Base-by-base conservation (phyloP, 192 early-diverging fungal genomes). In the Funneliformis mosseae region DNA sequence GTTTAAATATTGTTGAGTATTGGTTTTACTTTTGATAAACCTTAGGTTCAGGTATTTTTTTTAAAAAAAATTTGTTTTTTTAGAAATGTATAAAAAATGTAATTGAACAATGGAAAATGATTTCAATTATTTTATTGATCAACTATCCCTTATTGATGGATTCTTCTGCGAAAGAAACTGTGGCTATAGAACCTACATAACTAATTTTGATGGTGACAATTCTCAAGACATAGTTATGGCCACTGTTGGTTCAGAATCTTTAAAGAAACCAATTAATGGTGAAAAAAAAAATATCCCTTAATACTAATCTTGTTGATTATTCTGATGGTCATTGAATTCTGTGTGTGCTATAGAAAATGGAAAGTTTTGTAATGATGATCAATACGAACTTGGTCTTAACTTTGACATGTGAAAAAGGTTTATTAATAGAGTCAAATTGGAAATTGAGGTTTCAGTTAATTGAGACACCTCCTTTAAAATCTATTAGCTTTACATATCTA, bases 401-500 rank as follows among this genome's bases (percentile, higher is more conserved):
- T n/a, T 67, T 3, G 25, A n/a, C 63, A 43, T 11, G 55, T 33
- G 63, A 59, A 28, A 38, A 78, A 62, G 39, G 42, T 46, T 42
- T 25, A 23, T 48, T 68, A 42, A 78, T 67, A 64, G 33, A n/a
- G 2, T 67, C 77, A 27, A 27, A 39, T 43, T 78, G 77, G 61
- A 78, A 50, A 16, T 48, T 78, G 27, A 18, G 46, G 16, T 68
- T 78, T 16, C 61, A 9, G 33, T 68, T 33, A 48, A 68, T 48
- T 78, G 77, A 78, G 25, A 25, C 64, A 78, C 7, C 46, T 11
- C 39, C 63, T 6, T 21, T 78, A 21, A 64, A 43, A 78, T 25
- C 61, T 2, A 46, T 45, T 10, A 46, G 97, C 88, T 99, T 99
- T 83, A 98, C 98, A 3, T 99, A 98, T 82, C 88, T 99, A 75